Evolutionary conservation across 2,329 filamentous ascomycete species (phyloP).

Genomic region (Aspergillus felis): DNA sequence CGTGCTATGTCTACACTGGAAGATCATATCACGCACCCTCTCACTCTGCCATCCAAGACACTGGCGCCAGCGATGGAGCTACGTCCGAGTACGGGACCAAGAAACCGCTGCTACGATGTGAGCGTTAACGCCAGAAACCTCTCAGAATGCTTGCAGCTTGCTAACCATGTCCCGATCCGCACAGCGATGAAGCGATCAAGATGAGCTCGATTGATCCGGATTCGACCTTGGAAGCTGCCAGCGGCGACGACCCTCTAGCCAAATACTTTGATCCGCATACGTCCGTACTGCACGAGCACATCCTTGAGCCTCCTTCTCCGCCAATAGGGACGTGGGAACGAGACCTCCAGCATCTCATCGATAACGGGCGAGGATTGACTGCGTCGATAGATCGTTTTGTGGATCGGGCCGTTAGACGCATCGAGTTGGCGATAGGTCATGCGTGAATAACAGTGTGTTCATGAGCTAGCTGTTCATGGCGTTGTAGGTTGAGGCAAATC

Average conservation of each 20-base stretch:
- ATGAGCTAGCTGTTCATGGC: background rate
- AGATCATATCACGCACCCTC: background rate
- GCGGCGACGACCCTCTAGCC: constrained; percentile 4
- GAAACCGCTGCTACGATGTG: background rate
- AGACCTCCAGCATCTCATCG: constrained; percentile 3
- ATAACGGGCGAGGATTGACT: constrained; percentile 2
- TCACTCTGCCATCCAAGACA: background rate
- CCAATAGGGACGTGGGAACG: constrained; percentile 2
- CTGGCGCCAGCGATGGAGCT: background rate
- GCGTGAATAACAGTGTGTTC: background rate
- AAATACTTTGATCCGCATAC: constrained; percentile 20
- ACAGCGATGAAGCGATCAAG: background rate
- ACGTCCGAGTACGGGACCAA: background rate
- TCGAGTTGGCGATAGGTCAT: background rate
- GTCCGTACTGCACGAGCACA: constrained; percentile 6
- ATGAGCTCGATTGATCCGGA: background rate
- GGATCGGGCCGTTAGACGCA: background rate
- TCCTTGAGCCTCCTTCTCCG: constrained; percentile 7
- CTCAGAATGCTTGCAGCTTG: too few species aligned
- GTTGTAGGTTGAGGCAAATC: background rate
- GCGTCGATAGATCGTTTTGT: background rate
- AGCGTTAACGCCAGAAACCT: background rate
- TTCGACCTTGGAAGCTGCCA: background rate
- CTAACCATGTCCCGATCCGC: background rate
- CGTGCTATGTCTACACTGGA: constrained; percentile 6